Percentiles rank a stretch among this genome's conserved stretches.
Evolutionary conservation across 2,329 filamentous ascomycete genomes (phyloP).

Genomic region (Trichoderma simmonsii): DNA sequence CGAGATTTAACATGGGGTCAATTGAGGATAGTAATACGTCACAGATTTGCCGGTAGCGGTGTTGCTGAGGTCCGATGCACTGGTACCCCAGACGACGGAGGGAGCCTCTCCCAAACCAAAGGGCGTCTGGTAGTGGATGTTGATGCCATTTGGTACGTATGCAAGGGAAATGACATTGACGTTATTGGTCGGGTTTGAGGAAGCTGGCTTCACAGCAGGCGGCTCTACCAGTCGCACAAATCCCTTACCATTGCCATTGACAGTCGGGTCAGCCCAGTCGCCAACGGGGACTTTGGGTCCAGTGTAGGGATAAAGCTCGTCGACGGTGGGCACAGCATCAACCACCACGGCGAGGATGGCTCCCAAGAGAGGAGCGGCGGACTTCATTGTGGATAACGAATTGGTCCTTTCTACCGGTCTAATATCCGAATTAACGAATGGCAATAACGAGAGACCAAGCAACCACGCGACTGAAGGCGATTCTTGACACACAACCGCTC

Average conservation of each 20-base stretch:
- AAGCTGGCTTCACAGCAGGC: conserved; percentile 1
- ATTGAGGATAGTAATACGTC: not conserved
- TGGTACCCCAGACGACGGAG: not conserved
- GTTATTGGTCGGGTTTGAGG: conserved; percentile 3
- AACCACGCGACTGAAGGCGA: not conserved
- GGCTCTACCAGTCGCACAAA: conserved; percentile 5
- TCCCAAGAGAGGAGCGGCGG: not conserved
- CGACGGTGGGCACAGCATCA: not conserved
- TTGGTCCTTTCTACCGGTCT: not conserved
- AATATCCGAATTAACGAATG: not conserved
- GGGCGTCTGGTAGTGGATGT: conserved; percentile 6
- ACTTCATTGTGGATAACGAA: not conserved
- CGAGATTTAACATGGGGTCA: too few species aligned
- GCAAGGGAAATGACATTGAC: conserved; percentile 5
- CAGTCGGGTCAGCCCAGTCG: not conserved
- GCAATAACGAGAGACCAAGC: not conserved
- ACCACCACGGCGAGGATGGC: not conserved
- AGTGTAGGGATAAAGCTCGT: conserved; percentile 5
- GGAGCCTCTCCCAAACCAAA: conserved; percentile 2
- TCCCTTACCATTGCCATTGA: conserved; percentile 6
- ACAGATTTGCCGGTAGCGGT: not conserved
- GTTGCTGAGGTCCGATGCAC: not conserved
- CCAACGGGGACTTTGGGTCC: not conserved
- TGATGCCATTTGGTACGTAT: conserved; percentile 4
- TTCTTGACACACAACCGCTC: not conserved